Evolutionary conservation across 345 rosid genomes (phyloP).

Genomic region (Heritiera littoralis): DNA sequence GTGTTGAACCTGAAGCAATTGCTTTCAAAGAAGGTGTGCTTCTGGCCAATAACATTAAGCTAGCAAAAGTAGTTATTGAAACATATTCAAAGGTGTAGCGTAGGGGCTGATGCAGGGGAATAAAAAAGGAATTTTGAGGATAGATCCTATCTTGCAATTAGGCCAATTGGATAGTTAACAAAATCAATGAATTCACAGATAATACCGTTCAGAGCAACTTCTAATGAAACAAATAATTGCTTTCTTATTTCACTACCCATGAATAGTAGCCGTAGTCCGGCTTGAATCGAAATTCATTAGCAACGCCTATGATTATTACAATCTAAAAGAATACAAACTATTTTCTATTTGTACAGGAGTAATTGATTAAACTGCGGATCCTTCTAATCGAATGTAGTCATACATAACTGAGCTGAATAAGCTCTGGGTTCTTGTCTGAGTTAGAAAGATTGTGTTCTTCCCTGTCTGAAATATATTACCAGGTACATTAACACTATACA

Average conservation of each 20-base stretch:
- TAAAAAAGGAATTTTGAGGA: no score
- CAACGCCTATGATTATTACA: background rate
- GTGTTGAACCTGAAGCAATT: no score
- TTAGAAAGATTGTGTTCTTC: constrained; percentile 58
- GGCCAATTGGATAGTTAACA: background rate
- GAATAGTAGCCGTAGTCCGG: background rate
- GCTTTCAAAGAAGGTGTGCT: no score
- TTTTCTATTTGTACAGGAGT: background rate
- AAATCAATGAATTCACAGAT: background rate
- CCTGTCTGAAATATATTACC: constrained; percentile 40
- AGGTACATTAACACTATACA: constrained; percentile 53
- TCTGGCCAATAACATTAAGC: no score
- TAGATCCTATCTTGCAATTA: no score
- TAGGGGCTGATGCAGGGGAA: no score
- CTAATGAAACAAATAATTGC: background rate
- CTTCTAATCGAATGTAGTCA: constrained; percentile 83
- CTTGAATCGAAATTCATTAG: background rate
- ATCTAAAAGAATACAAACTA: background rate
- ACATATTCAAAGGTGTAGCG: no score
- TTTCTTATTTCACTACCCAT: background rate
- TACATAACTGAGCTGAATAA: constrained; percentile 73
- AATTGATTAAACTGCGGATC: constrained; percentile 33
- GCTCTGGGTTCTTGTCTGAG: constrained; percentile 46
- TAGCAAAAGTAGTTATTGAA: no score
- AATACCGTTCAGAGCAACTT: background rate